Base-by-base conservation (phyloP, 2,329 filamentous ascomycete genomes). In the Claviceps sp. region DNA sequence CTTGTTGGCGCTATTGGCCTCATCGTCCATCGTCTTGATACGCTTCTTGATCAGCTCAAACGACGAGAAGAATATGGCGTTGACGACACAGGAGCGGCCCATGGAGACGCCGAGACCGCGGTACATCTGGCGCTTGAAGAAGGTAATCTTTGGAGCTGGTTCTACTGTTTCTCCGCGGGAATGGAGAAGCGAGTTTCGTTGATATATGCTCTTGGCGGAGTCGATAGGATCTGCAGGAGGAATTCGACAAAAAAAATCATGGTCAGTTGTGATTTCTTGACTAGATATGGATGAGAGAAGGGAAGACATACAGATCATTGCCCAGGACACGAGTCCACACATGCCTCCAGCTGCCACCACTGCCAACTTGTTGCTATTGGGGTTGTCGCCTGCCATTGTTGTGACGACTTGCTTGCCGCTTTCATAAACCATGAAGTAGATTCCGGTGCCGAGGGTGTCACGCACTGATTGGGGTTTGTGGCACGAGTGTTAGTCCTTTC, bases 341-440 rank as follows among this genome's bases (percentile, higher is more conserved):
- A 91, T 72, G 24, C 85, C 88, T 51, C 89, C 89, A 20, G 88
- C 86, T 47, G 84, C 73, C 14, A 90, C 78, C 36, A 93, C 87
- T 16, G 87, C 84, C 51, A 87, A 65, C n/a, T 87, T 86, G 61
- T 85, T 86, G 48, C 85, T 87, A n/a, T 86, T 81, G 7, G 83
- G 82, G 55, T 77, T 77, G 56, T 85, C 84, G 47, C 85, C 78
- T 43, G 78, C 80, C 57, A 86, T 81, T 16, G 87, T 88, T 20
- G 84, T 87, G 56, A 89, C 77, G 24, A 91, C 70, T 65, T 93
- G 87, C 64, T 94, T 94, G 59, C 82, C 81, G 64, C 85, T 89
- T 67, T 94, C 88, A 65, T 94, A 94, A 34, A 88, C 90, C 70
- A 87, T 87, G 63, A 94, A 94, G 66, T 94, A 94, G 53, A 91